A percentile compares a stretch with the other conserved stretches of the same genome.
These are phyloP conservation scores for Anaeromyces robustus DNA, from an alignment of 192 early-diverging fungal species.

Conservation along the genomic window DNA sequence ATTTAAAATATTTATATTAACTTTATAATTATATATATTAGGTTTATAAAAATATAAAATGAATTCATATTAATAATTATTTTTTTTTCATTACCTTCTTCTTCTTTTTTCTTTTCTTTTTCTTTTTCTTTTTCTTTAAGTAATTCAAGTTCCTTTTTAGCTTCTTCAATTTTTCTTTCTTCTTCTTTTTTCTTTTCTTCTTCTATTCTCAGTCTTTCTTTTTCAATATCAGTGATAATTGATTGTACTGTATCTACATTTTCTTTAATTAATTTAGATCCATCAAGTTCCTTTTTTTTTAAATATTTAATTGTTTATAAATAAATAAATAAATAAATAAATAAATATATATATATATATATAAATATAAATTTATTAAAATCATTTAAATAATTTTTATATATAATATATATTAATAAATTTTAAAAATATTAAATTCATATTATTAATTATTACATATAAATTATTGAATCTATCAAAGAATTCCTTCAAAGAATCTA, in stretches of 20 bases:
- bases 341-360: no score
- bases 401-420: no score
- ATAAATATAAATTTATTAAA: no score
- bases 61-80: neutral
- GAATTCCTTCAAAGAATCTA: conserved; percentile 36
- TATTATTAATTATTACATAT: conserved; percentile 5
- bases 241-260: neutral
- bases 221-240: neutral
- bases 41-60: no score
- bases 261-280: neutral
- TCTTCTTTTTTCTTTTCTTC: conserved; percentile 5
- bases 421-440: neutral
- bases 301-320: neutral
- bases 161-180: conserved; percentile 5
- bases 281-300: neutral
- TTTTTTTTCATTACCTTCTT: neutral
- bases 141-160: conserved; percentile 7
- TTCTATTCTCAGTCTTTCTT: neutral
- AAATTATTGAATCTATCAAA: conserved; percentile 28
- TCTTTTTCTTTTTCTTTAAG: conserved; percentile 23
- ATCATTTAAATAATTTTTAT: no score
- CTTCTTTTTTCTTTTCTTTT: conserved; percentile 2
- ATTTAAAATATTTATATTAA: no score
- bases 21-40: no score
- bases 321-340: no score